Evolutionary conservation across 1,284 basidiomycete genomes (phyloP).

Genomic region (Gastroboletus turbinatus): DNA sequence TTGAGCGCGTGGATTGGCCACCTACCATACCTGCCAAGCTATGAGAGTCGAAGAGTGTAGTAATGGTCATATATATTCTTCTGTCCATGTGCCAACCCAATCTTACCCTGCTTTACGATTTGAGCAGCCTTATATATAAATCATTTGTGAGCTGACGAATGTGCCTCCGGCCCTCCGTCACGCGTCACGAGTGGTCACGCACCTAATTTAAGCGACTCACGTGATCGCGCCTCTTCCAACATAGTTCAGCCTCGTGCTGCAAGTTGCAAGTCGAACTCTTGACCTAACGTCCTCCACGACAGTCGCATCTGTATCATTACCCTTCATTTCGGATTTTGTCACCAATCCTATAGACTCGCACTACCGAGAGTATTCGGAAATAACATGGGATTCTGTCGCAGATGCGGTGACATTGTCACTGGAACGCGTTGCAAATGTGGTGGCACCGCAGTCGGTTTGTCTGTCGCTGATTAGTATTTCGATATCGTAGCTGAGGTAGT

Average conservation of each 20-base stretch:
- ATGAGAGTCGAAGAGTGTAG: conserved; percentile 12
- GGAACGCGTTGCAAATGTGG: conserved; percentile 74
- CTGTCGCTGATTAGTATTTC: conserved; percentile 12
- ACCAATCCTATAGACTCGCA: not conserved
- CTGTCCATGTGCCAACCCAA: not conserved
- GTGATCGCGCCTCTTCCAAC: conserved; percentile 22
- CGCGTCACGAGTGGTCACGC: no score
- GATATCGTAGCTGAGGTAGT: conserved; percentile 15
- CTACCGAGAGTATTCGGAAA: not conserved
- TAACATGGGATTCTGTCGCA: conserved; percentile 74
- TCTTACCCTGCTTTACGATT: not conserved
- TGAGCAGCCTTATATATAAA: not conserved
- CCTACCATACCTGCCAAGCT: conserved; percentile 33
- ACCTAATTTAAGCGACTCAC: conserved; percentile 14
- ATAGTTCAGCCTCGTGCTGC: conserved; percentile 10
- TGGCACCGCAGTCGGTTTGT: conserved; percentile 70
- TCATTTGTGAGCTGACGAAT: not conserved
- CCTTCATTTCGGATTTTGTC: not conserved
- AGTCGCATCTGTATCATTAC: not conserved
- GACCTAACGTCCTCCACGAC: conserved; percentile 5
- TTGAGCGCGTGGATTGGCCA: conserved; percentile 71
- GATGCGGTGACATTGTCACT: conserved; percentile 76
- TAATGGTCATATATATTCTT: not conserved
- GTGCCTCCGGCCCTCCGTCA: no score
- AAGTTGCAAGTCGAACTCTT: conserved; percentile 6